A percentile compares a stretch with the other conserved stretches of the same genome.
These are phyloP conservation scores for Sisymbrium irio DNA, from an alignment of 345 rosid genomes.

Conservation along the genomic window DNA sequence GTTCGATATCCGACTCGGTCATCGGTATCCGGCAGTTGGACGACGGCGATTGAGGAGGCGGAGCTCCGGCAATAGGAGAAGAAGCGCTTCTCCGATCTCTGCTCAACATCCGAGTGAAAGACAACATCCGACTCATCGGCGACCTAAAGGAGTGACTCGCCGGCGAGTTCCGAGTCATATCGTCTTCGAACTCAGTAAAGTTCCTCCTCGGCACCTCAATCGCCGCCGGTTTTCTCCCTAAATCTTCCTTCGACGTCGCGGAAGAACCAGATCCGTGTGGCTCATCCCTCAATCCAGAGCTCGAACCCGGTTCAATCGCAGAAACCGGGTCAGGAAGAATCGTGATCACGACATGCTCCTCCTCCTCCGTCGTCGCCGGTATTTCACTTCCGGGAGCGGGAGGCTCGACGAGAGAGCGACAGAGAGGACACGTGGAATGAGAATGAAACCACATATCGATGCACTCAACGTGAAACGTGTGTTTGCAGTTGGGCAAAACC, in stretches of 20 bases:
- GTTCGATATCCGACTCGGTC: constrained; percentile 45
- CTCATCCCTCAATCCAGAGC: constrained; percentile 29
- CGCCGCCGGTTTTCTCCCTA: constrained; percentile 42
- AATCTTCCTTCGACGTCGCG: constrained; percentile 22
- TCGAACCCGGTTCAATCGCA: constrained; percentile 33
- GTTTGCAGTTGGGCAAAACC: constrained; percentile 74
- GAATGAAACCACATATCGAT: constrained; percentile 98
- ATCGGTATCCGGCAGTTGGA: constrained; percentile 19
- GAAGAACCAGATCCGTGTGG: constrained; percentile 11
- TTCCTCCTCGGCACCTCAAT: constrained; percentile 41
- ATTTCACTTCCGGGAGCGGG: background rate
- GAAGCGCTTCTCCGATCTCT: constrained; percentile 44
- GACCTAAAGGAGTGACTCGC: constrained; percentile 51
- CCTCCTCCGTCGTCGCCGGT: background rate
- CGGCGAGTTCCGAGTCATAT: constrained; percentile 32
- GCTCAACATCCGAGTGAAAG: constrained; percentile 54
- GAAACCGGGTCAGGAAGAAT: constrained; percentile 3
- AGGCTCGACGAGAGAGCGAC: constrained; percentile 71
- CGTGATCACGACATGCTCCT: constrained; percentile 22
- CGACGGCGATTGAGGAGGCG: constrained; percentile 5
- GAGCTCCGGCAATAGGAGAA: constrained; percentile 30
- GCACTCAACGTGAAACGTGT: constrained; percentile 76
- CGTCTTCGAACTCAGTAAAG: constrained; percentile 30
- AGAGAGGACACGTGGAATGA: constrained; percentile 89
- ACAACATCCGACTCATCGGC: constrained; percentile 57